Base-by-base conservation (phyloP, 352 stramenopile species). In the Phytophthora pisi region DNA sequence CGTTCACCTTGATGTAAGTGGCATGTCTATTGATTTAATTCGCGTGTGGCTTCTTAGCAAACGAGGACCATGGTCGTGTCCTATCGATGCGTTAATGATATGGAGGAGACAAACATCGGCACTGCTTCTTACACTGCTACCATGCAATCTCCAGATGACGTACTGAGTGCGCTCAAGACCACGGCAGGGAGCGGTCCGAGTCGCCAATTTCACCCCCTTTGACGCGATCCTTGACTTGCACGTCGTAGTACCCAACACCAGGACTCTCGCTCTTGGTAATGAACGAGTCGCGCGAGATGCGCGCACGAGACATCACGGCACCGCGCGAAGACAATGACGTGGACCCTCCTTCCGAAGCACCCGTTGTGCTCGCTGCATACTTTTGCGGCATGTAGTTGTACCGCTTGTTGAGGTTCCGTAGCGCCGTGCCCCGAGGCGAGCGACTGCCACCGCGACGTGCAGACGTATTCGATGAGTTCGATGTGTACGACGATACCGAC, bases 131-230 rank as follows among this genome's bases (percentile, higher is more conserved):
- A 52, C 38, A 71, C 24, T 49, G 58, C 54, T 72, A 68, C 24
- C 38, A 51, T 51, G 30, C 28, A 55, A 53, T 46, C 46, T 70
- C 42, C 57, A 64, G 51, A 31, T 28, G 16, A 34, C 16, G 24
- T 46, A 7, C 40, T 52, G 4, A 49, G 15, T n/a, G 3, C 28
- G 13, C 16, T 84, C 64, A 90, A 38, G 75, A 77, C 84, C 84
- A 93, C 18, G 63, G 75, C 42, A 93, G 61, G n/a, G 74, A 75
- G 38, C 84, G 82, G 50, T 89, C 81, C 18, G 84, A 90, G 72
- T 93, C 84, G 10, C 84, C 84, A 30, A 93, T 93, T 67, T 93
- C 84, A 16, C 84, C 84, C 18, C 84, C 84, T 61, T 86, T 86
- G 9, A 93, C 83, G 31, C 82, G 74, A 65, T 87, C 70, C 5